Conservation (phyloP, 495 filamentous ascomycete species). For the Penicillium cosmopolitanum region DNA sequence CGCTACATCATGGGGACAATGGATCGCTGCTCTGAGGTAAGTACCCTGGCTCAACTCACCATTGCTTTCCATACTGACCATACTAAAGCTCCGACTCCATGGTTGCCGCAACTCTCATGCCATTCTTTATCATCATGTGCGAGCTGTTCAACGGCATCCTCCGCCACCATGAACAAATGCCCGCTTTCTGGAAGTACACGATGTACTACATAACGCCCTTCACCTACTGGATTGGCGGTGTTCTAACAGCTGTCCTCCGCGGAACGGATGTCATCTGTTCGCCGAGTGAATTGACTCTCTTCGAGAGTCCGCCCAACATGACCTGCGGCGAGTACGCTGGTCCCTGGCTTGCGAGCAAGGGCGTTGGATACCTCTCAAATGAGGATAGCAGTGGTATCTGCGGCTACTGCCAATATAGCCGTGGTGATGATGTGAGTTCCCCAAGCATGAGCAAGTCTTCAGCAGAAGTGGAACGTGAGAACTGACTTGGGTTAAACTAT, state of each 20-base stretch:
- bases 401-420: constrained; percentile 62
- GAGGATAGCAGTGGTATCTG: constrained; percentile 44
- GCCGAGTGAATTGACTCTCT: constrained; percentile 61
- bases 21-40: constrained; percentile 65
- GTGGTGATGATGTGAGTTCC: constrained; percentile 55
- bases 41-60: constrained; percentile 3
- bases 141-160: constrained; percentile 78
- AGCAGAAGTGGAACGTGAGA: not conserved
- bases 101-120: constrained; percentile 75
- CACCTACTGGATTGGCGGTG: constrained; percentile 79
- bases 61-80: constrained; percentile 12
- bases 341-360: constrained; percentile 62
- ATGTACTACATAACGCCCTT: constrained; percentile 84
- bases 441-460: not conserved
- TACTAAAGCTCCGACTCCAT: constrained; percentile 58
- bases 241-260: constrained; percentile 73
- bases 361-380: constrained; percentile 67
- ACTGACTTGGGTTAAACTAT: constrained; percentile 14
- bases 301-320: constrained; percentile 61
- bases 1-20: constrained; percentile 72
- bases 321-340: constrained; percentile 74
- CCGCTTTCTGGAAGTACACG: constrained; percentile 78
- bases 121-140: constrained; percentile 62
- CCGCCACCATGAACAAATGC: constrained; percentile 76
- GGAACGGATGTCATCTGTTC: constrained; percentile 62